Base-by-base conservation (phyloP, 805 yeast species). In the Ogataea trehalophila region DNA sequence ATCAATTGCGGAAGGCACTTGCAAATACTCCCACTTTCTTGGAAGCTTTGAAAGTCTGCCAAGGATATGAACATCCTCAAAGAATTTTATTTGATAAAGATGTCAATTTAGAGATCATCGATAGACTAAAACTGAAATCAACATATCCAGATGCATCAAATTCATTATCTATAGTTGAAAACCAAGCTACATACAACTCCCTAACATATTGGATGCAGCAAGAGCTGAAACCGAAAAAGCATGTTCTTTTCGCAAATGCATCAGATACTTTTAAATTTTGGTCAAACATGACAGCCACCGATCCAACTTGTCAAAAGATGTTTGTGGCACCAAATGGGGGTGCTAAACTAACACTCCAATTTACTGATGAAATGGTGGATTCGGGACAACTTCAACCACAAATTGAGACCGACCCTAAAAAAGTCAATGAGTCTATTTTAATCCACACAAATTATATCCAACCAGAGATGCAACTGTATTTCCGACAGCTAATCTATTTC, bases 181-280 rank as follows among this genome's bases (percentile, higher is more conserved):
- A 80, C 11, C 80, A 80, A 53, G 70, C 85, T 0, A 83, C 85
- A 1, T 71, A 75, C 33, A 81, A 86, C 5, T 67, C 81, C 2
- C 78, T 84, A 55, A 76, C 91, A 0, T 70, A 81, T 1, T 76
- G 81, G 51, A 58, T 91, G n/a, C 73, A 86, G 61, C 73, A 80
- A 45, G 70, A 69, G 31, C 65, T 85, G 14, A 66, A 75, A 37
- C 97, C 97, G 0, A 62, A 67, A 33, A 78, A 75, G 26, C 90
- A 90, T 58, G 55, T 85, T 0, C 52, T 88, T 4, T 67, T 87
- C 23, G 61, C 67, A 3, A 62, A 57, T 15, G 52, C 54, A 20
- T 43, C 42, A 9, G 35, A 50, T 8, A 46, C 52, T n/a, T 46
- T 39, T 31, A 55, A 47, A 39, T 63, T 55, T 49, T 60, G 66